These are phyloP conservation scores for Diplogelasinospora grovesii DNA, from an alignment of 495 filamentous ascomycete genomes.

Conservation along the genomic window DNA sequence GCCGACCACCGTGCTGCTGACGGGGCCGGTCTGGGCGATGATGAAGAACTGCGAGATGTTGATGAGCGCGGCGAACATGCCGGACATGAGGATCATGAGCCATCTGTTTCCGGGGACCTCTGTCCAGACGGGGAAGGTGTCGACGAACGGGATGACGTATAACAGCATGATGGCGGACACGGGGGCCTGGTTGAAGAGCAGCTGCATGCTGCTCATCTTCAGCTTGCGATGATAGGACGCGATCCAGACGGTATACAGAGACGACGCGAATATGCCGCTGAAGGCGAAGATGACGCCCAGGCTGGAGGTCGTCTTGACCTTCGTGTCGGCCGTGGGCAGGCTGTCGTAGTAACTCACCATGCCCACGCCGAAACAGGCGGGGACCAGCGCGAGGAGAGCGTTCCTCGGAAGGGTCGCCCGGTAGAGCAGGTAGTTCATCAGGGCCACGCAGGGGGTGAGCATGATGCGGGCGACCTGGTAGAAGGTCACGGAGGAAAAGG, in stretches of 20 bases:
- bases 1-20: slow-evolving; percentile 66
- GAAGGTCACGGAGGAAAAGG: slow-evolving; percentile 65
- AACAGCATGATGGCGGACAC: slow-evolving; percentile 56
- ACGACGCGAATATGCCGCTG: slow-evolving; percentile 55
- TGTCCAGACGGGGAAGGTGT: slow-evolving; percentile 51
- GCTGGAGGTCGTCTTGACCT: slow-evolving; percentile 42
- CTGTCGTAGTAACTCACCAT: slow-evolving; percentile 69
- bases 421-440: slow-evolving; percentile 63
- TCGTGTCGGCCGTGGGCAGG: slow-evolving; percentile 39
- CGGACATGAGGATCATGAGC: slow-evolving; percentile 52
- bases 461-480: slow-evolving; percentile 69
- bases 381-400: slow-evolving; percentile 51
- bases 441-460: slow-evolving; percentile 60
- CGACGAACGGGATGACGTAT: slow-evolving; percentile 59
- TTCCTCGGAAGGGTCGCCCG: slow-evolving; percentile 47
- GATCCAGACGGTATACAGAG: slow-evolving; percentile 66
- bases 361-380: slow-evolving; percentile 61
- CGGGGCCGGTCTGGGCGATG: slow-evolving; percentile 60
- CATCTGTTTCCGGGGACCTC: slow-evolving; percentile 43
- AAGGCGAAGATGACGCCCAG: slow-evolving; percentile 60
- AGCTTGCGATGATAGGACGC: slow-evolving; percentile 60
- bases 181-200: slow-evolving; percentile 66
- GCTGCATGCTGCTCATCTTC: slow-evolving; percentile 62
- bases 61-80: slow-evolving; percentile 58
- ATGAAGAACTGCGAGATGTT: slow-evolving; percentile 74